Conservation (phyloP, 2,329 filamentous ascomycete genomes). For the Pseudocercospora macadamiae region DNA sequence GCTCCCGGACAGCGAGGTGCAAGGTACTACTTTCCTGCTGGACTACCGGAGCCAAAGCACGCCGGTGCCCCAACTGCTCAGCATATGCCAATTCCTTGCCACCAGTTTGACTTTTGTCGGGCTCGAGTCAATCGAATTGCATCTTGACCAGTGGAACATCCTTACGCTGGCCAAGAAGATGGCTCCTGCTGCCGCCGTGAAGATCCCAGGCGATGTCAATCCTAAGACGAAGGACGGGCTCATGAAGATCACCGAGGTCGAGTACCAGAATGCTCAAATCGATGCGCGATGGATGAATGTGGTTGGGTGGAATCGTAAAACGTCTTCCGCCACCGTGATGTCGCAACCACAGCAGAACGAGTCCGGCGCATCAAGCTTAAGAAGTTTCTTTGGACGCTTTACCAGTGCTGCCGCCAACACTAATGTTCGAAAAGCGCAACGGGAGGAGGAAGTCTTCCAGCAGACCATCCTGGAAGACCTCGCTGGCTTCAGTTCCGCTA, state of each 20-base stretch:
- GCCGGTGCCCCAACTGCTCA: conserved; percentile 81
- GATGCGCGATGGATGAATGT: conserved; percentile 87
- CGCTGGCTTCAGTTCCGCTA: conserved; percentile 69
- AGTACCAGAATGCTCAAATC: conserved; percentile 86
- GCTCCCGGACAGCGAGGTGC: conserved; percentile 57
- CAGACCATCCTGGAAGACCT: conserved; percentile 71
- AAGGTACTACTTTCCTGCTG: conserved; percentile 86
- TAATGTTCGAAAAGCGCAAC: conserved; percentile 59
- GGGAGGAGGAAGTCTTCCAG: conserved; percentile 66
- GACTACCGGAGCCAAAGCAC: conserved; percentile 90
- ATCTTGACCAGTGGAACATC: conserved; percentile 84
- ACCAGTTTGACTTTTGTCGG: conserved; percentile 96
- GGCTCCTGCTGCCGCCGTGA: conserved; percentile 72
- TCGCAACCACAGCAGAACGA: conserved; percentile 26
- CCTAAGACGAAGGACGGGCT: conserved; percentile 81
- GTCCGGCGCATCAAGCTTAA: conserved; percentile 47
- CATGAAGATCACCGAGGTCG: conserved; percentile 82
- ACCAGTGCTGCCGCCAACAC: conserved; percentile 45
- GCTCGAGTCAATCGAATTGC: conserved; percentile 83
- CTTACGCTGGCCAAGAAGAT: conserved; percentile 80
- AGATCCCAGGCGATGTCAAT: conserved; percentile 77
- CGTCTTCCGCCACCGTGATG: conserved; percentile 20
- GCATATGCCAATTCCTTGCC: conserved; percentile 86
- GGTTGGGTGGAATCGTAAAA: conserved; percentile 73
- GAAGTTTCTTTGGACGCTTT: conserved; percentile 78